Percentiles rank a stretch among this genome's conserved stretches.
These are phyloP conservation scores for Thermothelomyces thermophilus DNA, from an alignment of 2,329 filamentous ascomycete species.

Conservation along the genomic window DNA sequence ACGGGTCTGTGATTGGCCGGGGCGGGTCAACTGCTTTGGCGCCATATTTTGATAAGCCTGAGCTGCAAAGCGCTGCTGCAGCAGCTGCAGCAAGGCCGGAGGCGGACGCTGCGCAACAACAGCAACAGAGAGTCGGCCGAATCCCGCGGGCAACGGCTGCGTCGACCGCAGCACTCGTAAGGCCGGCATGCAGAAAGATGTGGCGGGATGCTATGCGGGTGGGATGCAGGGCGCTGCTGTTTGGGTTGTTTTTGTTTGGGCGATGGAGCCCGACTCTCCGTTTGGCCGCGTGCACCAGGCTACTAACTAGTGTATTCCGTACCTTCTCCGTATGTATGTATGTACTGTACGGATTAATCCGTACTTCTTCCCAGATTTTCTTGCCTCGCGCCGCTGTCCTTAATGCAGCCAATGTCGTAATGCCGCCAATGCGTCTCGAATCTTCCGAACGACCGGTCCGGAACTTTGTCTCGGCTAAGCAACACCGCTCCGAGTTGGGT, in stretches of 20 bases:
- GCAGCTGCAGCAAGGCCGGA: not conserved
- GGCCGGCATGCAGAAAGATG: slow-evolving; percentile 20
- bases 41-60: slow-evolving; percentile 15
- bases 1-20: slow-evolving; percentile 24
- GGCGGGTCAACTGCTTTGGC: slow-evolving; percentile 19
- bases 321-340: too few species aligned
- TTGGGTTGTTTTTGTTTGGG: too few species aligned
- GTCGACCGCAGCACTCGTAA: slow-evolving; percentile 18
- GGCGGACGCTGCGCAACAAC: not conserved
- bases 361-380: too few species aligned
- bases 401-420: slow-evolving; percentile 7
- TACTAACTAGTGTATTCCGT: too few species aligned
- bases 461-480: not conserved
- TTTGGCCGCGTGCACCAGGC: not conserved
- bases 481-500: not conserved
- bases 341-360: too few species aligned
- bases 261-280: not conserved
- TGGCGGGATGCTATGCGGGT: slow-evolving; percentile 1
- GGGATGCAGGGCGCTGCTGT: too few species aligned
- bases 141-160: slow-evolving; percentile 10
- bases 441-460: slow-evolving; percentile 12
- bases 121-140: not conserved
- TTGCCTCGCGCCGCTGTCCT: slow-evolving; percentile 12
- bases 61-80: slow-evolving; percentile 11
- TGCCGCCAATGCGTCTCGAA: slow-evolving; percentile 1